phyloP scores from a whole-genome alignment of 2,329 filamentous ascomycete species.

The Hypoxylon sp. region DNA sequence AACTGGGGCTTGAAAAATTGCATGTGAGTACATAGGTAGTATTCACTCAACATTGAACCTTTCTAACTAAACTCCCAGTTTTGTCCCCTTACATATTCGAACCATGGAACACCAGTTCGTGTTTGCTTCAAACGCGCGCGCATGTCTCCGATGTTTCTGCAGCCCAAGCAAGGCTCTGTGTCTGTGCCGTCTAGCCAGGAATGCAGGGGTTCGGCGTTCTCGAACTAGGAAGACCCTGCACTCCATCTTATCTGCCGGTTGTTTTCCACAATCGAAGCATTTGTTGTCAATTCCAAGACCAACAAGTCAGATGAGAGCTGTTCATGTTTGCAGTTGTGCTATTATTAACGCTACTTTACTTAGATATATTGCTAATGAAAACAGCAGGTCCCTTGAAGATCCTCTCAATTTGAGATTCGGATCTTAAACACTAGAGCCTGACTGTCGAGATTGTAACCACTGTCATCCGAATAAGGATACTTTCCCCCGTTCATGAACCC shows the following conservation, averaged over 20 bases:
- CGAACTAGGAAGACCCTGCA: conserved; percentile 9
- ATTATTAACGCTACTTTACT: neutral
- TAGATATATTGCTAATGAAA: neutral
- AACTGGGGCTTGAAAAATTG: too few species aligned
- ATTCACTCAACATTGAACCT: too few species aligned
- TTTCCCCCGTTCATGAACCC: conserved; percentile 66
- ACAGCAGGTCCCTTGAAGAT: neutral
- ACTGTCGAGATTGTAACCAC: conserved; percentile 66
- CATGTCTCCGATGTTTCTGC: conserved; percentile 25
- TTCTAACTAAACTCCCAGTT: too few species aligned
- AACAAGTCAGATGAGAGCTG: neutral
- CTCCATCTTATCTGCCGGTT: neutral
- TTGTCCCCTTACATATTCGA: neutral
- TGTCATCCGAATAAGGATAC: conserved; percentile 63
- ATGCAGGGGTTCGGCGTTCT: too few species aligned
- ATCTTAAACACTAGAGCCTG: conserved; percentile 72
- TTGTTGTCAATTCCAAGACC: neutral
- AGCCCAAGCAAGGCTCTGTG: conserved; percentile 31
- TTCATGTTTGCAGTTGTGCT: too few species aligned
- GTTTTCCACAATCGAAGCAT: neutral
- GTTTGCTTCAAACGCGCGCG: conserved; percentile 5
- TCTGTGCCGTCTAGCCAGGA: conserved; percentile 17
- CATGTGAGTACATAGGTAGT: too few species aligned
- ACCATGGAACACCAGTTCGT: conserved; percentile 1
- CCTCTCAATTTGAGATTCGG: conserved; percentile 45